Conservation (phyloP, 805 yeast species). For the Candida insectorum region DNA sequence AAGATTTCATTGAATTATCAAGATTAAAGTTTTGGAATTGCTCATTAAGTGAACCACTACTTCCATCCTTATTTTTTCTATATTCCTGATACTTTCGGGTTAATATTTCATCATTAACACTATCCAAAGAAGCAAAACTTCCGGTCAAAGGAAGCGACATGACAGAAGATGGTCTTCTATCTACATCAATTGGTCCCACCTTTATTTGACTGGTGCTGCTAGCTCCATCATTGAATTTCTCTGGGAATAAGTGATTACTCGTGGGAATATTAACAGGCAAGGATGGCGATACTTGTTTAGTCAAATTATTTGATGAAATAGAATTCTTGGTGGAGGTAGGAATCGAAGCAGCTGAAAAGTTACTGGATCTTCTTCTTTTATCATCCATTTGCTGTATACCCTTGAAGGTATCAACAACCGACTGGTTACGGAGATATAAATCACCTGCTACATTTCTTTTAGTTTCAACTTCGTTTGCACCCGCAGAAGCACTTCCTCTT, state of each 20-base stretch:
- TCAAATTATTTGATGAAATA: constrained; percentile 1
- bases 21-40: constrained; percentile 35
- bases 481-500: constrained; percentile 26
- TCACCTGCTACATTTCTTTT: constrained; percentile 46
- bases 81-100: constrained; percentile 36
- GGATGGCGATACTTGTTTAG: constrained; percentile 5
- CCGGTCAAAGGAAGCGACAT: constrained; percentile 67
- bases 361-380: constrained; percentile 32
- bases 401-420: constrained; percentile 40
- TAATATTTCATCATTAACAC: constrained; percentile 58
- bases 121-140: constrained; percentile 75
- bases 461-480: constrained; percentile 43
- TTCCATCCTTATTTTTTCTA: constrained; percentile 15
- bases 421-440: constrained; percentile 39
- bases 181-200: constrained; percentile 33
- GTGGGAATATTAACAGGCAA: constrained; percentile 11
- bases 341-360: constrained; percentile 18
- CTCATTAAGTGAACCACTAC: constrained; percentile 24
- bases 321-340: constrained; percentile 5
- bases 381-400: constrained; percentile 41
- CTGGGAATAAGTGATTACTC: neutral
- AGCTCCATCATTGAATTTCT: neutral
- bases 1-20: constrained; percentile 33
- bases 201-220: constrained; percentile 14
- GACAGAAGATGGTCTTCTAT: constrained; percentile 56